Evolutionary conservation across 257 asterid genomes (phyloP), one percentile per base, ranked within the genome.

Genomic region (Galeopsis tetrahit): DNA sequence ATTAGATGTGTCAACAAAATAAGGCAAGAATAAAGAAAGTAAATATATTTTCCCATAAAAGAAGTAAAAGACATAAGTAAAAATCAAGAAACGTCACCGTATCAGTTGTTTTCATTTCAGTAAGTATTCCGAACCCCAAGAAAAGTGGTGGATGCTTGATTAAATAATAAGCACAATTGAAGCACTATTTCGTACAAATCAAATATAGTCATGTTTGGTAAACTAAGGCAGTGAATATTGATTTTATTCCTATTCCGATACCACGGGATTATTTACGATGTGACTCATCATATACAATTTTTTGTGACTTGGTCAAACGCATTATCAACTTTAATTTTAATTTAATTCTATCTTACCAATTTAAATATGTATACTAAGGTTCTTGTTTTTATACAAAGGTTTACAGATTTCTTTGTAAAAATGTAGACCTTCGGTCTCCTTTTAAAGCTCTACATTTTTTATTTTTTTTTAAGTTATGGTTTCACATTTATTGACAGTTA

Each of bases 81-180:
- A 56, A 56, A 52, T 39, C 66, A 69, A 56, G 65, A 69, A 53
- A 69, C 74, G 56, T 56, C 57, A 69, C 28, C 68, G 52, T 63
- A 42, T 64, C 13, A 6, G 21, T 4, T 5, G 10, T 67, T 34
- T 70, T 58, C 46, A 42, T 10, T 42, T 46, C 28, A 67, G 63
- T 34, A 39, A 31, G 15, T 61, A 34, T 63, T 51, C 17, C 39
- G 33, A 52, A 36, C 5, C 65, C 77, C 58, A 73, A 31, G 60
- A 49, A 73, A 49, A 52, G 34, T 21, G 8, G 66, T 32, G 66
- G 66, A 63, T 34, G 28, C 9, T 10, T 11, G 49, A 33, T 46
- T 7, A 58, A 39, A 15, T 4, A 14, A 17, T 17, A 21, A n/a
- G 9, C 58, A 43, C n/a, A 28, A 31, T 31, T 8, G 14, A 14